Conservation (phyloP, 2,329 filamentous ascomycete genomes). For the Fusarium zealandicum region DNA sequence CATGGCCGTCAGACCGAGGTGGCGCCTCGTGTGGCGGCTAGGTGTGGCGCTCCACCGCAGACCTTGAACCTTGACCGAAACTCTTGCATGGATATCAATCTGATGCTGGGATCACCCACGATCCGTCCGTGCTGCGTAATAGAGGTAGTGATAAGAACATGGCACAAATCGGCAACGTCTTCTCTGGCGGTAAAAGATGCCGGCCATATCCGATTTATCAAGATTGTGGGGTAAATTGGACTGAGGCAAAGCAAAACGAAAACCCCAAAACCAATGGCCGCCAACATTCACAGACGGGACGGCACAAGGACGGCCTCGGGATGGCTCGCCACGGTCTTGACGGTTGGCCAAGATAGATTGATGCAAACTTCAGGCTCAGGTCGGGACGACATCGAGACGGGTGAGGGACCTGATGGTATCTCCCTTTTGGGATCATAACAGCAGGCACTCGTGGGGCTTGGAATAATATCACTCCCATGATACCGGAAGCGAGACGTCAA, state of each 20-base stretch:
- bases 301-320: conserved; percentile 5
- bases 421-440: conserved; percentile 27
- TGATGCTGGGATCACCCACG: neutral
- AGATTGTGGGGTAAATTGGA: conserved; percentile 20
- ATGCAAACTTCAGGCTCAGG: conserved; percentile 31
- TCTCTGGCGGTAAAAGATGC: neutral
- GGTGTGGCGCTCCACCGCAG: conserved; percentile 20
- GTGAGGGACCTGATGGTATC: conserved; percentile 8
- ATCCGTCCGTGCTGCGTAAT: conserved; percentile 13
- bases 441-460: conserved; percentile 19
- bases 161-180: conserved; percentile 16
- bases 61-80: conserved; percentile 4
- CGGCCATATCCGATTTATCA: conserved; percentile 5
- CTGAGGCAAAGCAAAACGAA: conserved; percentile 4
- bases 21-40: conserved; percentile 31
- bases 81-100: conserved; percentile 2
- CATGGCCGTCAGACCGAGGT: neutral
- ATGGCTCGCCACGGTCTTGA: neutral
- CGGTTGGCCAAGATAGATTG: conserved; percentile 15
- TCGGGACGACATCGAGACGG: conserved; percentile 9
- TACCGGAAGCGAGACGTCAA: conserved; percentile 27
- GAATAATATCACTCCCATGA: conserved; percentile 16
- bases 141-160: conserved; percentile 6
- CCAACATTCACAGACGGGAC: conserved; percentile 2
- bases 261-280: conserved; percentile 4